Percentiles rank a stretch among this genome's conserved stretches.
phyloP scores from a whole-genome alignment of 345 rosid species.

The Eutrema yunnanense region DNA sequence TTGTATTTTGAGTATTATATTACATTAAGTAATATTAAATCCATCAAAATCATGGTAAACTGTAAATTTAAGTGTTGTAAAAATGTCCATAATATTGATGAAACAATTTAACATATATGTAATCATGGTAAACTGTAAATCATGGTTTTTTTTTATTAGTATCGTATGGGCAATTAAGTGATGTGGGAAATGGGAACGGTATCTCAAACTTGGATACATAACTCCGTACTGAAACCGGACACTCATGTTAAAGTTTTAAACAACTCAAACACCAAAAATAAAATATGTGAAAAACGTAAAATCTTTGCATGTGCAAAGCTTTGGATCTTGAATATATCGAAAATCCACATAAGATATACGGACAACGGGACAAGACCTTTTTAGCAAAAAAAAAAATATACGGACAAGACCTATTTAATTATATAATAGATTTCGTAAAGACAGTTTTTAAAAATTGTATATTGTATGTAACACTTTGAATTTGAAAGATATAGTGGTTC shows the following conservation, averaged over 20 bases:
- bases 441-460: neutral
- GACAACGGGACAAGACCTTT: no score
- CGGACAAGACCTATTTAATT: neutral
- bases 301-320: constrained; percentile 19
- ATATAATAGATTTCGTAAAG: neutral
- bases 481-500: no score
- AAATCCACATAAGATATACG: neutral
- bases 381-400: neutral
- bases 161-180: neutral
- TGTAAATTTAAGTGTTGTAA: no score
- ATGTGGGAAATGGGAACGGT: constrained; percentile 7
- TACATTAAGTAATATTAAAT: neutral
- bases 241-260: neutral
- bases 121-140: no score
- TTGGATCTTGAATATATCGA: constrained; percentile 19
- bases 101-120: no score
- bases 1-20: neutral
- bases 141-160: neutral
- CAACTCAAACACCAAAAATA: neutral
- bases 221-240: constrained; percentile 23
- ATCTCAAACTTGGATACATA: constrained; percentile 24
- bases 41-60: no score
- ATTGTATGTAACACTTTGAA: no score
- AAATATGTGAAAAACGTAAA: neutral
- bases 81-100: no score